Base-by-base conservation (phyloP, 441 rosid species). In the Rhodomyrtus psidioides region DNA sequence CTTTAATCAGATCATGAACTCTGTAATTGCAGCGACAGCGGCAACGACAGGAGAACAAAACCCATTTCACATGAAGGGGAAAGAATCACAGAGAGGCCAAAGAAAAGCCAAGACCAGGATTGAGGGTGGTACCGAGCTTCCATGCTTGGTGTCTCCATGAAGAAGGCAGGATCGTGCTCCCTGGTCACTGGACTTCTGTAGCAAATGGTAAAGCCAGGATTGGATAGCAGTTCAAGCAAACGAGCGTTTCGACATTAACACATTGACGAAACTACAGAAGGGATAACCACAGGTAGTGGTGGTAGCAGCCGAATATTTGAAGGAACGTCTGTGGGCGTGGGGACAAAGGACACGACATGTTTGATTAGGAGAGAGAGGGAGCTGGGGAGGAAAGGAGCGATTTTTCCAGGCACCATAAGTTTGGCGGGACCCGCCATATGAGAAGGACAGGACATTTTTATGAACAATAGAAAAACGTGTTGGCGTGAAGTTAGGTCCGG, bases 51-150 rank as follows among this genome's bases (percentile, higher is more conserved):
- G 81, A 74, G 81, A 39, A 42, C 51, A 74, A 39, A 42, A 74
- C 51, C 51, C 81, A 74, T 6, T 23, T 74, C 51, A 42, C 81
- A 7, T 7, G 51, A 74, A 23, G 81, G 81, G 27, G 27, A 39
- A 74, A 74, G 81, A 74, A 74, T 24, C 81, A 0, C 51, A 42
- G 27, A 23, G 15, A 70, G 81, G 81, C 51, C 81, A 70, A 21
- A 70, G 51, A 21, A 23, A 2, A 1, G 23, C 27, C 27, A 12
- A 74, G 81, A 12, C 27, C 17, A 3, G 16, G 76, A 9, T 34
- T 51, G 56, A 84, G 79, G 81, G 21, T 49, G 12, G 30, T 87
- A 90, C 93, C 91, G 59, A 81, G 88, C n/a, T 84, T 91, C 88
- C 59, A 90, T 84, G 86, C 60, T 53, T 83, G 88, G 81, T 13